A percentile compares a stretch with the other conserved stretches of the same genome.
Evolutionary conservation across 1,284 basidiomycete genomes (phyloP).

Genomic region (Pisolithus thermaeus): DNA sequence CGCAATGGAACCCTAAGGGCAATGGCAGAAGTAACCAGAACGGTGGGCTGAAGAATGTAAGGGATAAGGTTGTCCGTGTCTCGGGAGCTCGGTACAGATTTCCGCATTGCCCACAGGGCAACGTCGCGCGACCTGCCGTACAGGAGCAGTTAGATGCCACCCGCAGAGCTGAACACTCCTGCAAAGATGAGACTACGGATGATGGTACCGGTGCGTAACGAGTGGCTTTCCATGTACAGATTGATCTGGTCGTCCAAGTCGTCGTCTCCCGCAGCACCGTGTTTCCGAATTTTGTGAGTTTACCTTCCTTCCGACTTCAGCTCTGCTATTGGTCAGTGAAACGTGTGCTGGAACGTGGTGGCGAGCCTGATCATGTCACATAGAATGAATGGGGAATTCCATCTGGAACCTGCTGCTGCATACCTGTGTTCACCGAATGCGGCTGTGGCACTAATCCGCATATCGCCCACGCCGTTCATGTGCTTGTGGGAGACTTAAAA

Average conservation of each 20-base stretch:
- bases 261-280: slow-evolving; percentile 45
- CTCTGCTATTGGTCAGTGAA: slow-evolving; percentile 60
- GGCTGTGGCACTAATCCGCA: not conserved
- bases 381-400: slow-evolving; percentile 51
- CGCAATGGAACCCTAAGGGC: too few species aligned
- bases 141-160: too few species aligned
- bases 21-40: too few species aligned
- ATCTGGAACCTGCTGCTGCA: not conserved
- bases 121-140: too few species aligned
- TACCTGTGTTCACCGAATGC: not conserved
- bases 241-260: not conserved
- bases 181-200: too few species aligned
- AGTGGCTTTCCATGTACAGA: not conserved
- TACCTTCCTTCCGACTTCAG: slow-evolving; percentile 54
- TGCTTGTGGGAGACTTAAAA: slow-evolving; percentile 51
- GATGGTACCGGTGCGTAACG: too few species aligned
- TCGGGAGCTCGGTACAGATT: too few species aligned
- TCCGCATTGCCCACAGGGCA: too few species aligned
- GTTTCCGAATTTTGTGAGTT: slow-evolving; percentile 45
- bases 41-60: too few species aligned
- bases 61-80: too few species aligned
- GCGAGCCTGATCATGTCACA: too few species aligned
- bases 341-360: slow-evolving; percentile 65
- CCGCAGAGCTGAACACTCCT: too few species aligned
- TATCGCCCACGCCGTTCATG: slow-evolving; percentile 5